A percentile compares a stretch with the other conserved stretches of the same genome.
phyloP scores from a whole-genome alignment of 108 stramenopile species.

The Fragilaria crotonensis region DNA sequence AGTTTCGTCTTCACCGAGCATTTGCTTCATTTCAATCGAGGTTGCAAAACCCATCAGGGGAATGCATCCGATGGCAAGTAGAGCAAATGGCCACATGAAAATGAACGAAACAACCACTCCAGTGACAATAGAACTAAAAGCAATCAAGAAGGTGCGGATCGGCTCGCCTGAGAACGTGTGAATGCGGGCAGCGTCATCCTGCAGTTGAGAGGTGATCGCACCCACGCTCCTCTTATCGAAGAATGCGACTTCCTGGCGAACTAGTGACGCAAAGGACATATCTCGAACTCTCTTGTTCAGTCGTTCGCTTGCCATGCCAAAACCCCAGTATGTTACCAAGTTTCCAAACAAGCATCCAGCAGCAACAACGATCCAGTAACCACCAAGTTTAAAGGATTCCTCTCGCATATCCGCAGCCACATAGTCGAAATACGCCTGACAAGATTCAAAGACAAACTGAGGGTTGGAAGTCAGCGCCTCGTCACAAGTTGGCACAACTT shows the following conservation, averaged over 20 bases:
- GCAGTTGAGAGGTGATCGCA: constrained; percentile 67
- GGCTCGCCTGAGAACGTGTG: constrained; percentile 67
- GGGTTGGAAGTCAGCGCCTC: constrained; percentile 4
- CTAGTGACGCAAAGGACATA: constrained; percentile 37
- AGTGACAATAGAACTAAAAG: constrained; percentile 41
- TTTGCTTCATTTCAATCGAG: constrained; percentile 59
- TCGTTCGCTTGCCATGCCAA: constrained; percentile 63
- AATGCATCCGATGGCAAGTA: constrained; percentile 56
- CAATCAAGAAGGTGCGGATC: constrained; percentile 47
- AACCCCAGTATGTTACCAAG: constrained; percentile 46
- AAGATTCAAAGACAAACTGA: constrained; percentile 14
- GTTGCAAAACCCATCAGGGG: constrained; percentile 73
- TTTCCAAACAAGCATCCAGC: constrained; percentile 51
- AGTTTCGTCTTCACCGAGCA: constrained; percentile 54
- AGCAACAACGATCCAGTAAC: constrained; percentile 34
- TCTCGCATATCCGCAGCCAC: constrained; percentile 46
- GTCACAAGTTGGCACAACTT: constrained; percentile 34
- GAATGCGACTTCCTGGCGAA: constrained; percentile 70
- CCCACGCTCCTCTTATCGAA: constrained; percentile 66
- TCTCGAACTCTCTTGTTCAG: constrained; percentile 69
- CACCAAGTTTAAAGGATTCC: constrained; percentile 31
- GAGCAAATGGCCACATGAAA: constrained; percentile 78
- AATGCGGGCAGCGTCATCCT: constrained; percentile 72
- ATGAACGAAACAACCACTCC: constrained; percentile 54
- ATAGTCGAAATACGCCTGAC: constrained; percentile 44